These are phyloP conservation scores for Penicillium lagena DNA, from an alignment of 495 filamentous ascomycete species.

Conservation along the genomic window DNA sequence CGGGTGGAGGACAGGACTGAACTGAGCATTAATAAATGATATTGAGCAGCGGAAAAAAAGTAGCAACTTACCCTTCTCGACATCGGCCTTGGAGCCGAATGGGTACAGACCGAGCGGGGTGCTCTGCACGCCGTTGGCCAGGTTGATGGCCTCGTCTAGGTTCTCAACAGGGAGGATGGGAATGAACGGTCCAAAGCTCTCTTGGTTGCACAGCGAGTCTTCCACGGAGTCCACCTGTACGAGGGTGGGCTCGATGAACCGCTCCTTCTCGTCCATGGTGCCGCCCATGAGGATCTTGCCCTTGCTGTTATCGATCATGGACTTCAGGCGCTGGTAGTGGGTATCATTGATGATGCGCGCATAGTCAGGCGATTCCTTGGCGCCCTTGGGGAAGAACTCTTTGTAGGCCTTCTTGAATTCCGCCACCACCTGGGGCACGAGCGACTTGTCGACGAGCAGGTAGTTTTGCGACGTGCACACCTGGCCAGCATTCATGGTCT, in stretches of 20 bases:
- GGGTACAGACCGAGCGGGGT: conserved; percentile 79
- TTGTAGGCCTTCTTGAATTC: conserved; percentile 64
- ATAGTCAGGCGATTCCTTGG: conserved; percentile 67
- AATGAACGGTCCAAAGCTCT: conserved; percentile 87
- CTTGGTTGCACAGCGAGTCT: conserved; percentile 71
- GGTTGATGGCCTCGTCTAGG: conserved; percentile 72
- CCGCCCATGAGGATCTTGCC: conserved; percentile 87
- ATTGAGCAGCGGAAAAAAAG: background rate
- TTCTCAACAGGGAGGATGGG: conserved; percentile 67
- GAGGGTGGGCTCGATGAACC: conserved; percentile 81
- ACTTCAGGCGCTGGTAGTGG: conserved; percentile 79
- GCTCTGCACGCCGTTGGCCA: conserved; percentile 67
- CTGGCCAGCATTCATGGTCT: conserved; percentile 79
- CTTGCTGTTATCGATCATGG: conserved; percentile 72
- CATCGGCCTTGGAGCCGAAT: conserved; percentile 75
- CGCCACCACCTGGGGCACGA: conserved; percentile 65
- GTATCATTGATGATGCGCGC: conserved; percentile 69
- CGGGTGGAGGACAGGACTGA: conserved; percentile 56
- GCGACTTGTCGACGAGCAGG: conserved; percentile 67
- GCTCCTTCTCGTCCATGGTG: conserved; percentile 67
- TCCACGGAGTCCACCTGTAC: conserved; percentile 67
- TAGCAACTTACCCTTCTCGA: conserved; percentile 48
- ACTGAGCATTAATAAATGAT: conserved; percentile 6
- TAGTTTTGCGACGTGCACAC: conserved; percentile 89
- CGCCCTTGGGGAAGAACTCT: conserved; percentile 81